Evolutionary conservation across 2,329 filamentous ascomycete species (phyloP), one percentile per base, ranked within the genome.

Genomic region (Talaromyces islandicus): DNA sequence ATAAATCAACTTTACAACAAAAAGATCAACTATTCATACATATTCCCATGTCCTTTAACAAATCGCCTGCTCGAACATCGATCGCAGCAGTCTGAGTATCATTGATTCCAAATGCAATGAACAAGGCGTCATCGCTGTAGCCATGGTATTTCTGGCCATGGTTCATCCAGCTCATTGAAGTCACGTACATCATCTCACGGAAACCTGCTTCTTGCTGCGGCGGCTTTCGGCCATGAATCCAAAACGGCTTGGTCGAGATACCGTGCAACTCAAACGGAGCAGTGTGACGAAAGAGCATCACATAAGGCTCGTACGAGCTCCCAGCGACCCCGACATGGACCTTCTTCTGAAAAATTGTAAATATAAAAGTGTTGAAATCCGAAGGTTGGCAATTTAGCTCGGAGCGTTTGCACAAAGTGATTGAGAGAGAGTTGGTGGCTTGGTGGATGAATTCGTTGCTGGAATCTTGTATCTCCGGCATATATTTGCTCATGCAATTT

Each of bases 101-200:
- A 32, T 86, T 83, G 38, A 85, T 78, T 0, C 84, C 84, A 67
- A 87, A 86, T 0, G 71, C 76, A 3, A 86, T 50, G 46, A 86
- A 80, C 14, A 86, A 19, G 12, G 80, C 76, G 64, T 86, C 83
- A 62, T 86, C 83, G 10, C 81, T 61, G 58, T 80, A 84, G 0
- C 84, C 84, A 64, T 85, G 80, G 63, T 86, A 85, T 30, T 68
- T 78, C 62, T 77, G 70, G 0, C 74, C 76, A 0, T 69, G 68
- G 0, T 63, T 67, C 67, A 80, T 84, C 84, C 84, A 87, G 61
- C 76, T 82, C 32, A 85, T 79, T 0, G 78, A 81, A 0, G 82
- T 85, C 0, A 85, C 73, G 62, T 85, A 86, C 29, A 86, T 71
- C 82, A 85, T 84, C 64, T 85, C 81, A 0, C 77, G 11, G 62